A percentile compares a stretch with the other conserved stretches of the same genome.
Evolutionary conservation across 2,329 filamentous ascomycete species (phyloP).

Genomic region (Phialophora expanda): DNA sequence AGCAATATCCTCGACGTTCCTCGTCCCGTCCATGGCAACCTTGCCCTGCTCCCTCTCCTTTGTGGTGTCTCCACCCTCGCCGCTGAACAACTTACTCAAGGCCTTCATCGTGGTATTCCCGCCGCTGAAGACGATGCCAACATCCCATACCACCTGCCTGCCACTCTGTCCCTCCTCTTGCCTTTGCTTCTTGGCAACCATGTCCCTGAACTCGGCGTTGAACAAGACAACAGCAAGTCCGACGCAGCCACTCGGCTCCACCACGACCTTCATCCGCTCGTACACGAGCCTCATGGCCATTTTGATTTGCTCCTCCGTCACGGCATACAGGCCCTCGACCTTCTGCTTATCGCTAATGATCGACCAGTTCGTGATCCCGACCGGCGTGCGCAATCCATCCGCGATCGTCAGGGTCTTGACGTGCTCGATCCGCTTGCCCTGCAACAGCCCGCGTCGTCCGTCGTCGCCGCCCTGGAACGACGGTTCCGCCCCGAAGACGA

Average conservation of each 20-base stretch:
- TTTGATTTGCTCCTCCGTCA: slow-evolving; percentile 81
- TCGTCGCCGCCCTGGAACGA: slow-evolving; percentile 84
- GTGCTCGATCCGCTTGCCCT: slow-evolving; percentile 63
- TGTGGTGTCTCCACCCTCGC: slow-evolving; percentile 17
- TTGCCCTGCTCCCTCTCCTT: slow-evolving; percentile 30
- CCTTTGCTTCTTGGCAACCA: slow-evolving; percentile 61
- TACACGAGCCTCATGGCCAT: slow-evolving; percentile 76
- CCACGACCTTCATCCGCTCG: slow-evolving; percentile 86
- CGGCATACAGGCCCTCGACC: slow-evolving; percentile 72
- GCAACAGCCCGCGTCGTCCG: slow-evolving; percentile 71
- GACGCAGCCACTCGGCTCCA: slow-evolving; percentile 89
- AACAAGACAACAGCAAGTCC: slow-evolving; percentile 80
- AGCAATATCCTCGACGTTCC: slow-evolving; percentile 37
- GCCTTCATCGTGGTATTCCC: slow-evolving; percentile 69
- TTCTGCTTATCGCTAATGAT: slow-evolving; percentile 75
- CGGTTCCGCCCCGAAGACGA: slow-evolving; percentile 87
- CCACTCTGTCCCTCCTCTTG: slow-evolving; percentile 42
- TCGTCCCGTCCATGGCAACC: slow-evolving; percentile 33
- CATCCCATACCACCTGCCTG: slow-evolving; percentile 63
- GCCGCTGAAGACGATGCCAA: slow-evolving; percentile 66
- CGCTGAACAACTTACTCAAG: slow-evolving; percentile 60
- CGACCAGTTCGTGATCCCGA: slow-evolving; percentile 76
- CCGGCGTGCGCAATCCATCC: slow-evolving; percentile 83
- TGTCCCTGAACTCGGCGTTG: slow-evolving; percentile 77
- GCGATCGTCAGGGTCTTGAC: slow-evolving; percentile 83